A percentile compares a stretch with the other conserved stretches of the same genome.
Evolutionary conservation across 495 filamentous ascomycete species (phyloP).

Genomic region (Penicillium flavigenum): DNA sequence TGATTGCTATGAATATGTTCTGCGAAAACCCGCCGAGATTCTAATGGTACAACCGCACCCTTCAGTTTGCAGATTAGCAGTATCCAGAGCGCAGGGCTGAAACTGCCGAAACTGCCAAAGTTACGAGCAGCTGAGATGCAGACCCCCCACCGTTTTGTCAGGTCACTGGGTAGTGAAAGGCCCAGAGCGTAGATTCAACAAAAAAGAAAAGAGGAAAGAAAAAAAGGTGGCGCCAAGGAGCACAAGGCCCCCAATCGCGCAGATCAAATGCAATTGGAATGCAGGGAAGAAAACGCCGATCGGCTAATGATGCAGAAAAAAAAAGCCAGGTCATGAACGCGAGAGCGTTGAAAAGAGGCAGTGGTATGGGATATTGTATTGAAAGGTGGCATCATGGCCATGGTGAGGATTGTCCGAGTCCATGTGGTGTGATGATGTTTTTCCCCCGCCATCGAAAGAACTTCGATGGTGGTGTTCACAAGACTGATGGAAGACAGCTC

Average conservation of each 20-base stretch:
- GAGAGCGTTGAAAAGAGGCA: slow-evolving; percentile 9
- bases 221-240: neutral
- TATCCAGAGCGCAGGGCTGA: slow-evolving; percentile 9
- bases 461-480: slow-evolving; percentile 12
- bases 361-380: slow-evolving; percentile 11
- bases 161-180: slow-evolving; percentile 6
- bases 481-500: slow-evolving; percentile 30
- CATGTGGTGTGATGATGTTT: slow-evolving; percentile 9
- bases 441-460: slow-evolving; percentile 6
- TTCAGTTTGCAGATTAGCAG: slow-evolving; percentile 9
- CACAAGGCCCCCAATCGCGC: neutral
- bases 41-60: slow-evolving; percentile 23
- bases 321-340: slow-evolving; percentile 13
- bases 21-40: slow-evolving; percentile 15
- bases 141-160: slow-evolving; percentile 14
- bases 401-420: slow-evolving; percentile 9
- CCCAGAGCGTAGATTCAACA: slow-evolving; percentile 2
- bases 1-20: slow-evolving; percentile 25
- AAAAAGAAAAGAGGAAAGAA: neutral
- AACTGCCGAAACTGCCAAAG: slow-evolving; percentile 12
- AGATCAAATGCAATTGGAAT: slow-evolving; percentile 12
- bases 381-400: slow-evolving; percentile 5
- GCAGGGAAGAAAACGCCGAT: slow-evolving; percentile 16
- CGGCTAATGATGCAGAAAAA: slow-evolving; percentile 22
- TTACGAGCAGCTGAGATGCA: slow-evolving; percentile 24